Evolutionary conservation across 305 asterid genomes (phyloP).

Genomic region (Fraxinus sp.): DNA sequence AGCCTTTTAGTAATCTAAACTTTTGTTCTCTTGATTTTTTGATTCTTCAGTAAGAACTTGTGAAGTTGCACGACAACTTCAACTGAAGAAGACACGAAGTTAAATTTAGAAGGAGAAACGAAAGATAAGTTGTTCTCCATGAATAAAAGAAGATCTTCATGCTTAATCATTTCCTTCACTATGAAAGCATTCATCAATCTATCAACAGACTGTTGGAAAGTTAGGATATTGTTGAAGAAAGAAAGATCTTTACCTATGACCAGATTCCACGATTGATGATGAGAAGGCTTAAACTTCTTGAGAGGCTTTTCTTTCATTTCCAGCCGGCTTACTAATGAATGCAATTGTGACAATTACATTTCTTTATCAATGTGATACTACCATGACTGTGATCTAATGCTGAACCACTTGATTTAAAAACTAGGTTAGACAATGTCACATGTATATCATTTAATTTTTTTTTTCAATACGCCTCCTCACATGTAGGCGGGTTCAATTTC

Average conservation of each 20-base stretch:
- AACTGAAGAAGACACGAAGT: not conserved
- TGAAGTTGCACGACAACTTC: conserved; percentile 9
- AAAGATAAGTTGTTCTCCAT: not conserved
- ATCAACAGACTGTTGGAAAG: not conserved
- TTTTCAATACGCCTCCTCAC: not conserved
- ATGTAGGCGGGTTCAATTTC: not conserved
- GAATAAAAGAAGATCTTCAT: not conserved
- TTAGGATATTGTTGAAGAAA: not conserved
- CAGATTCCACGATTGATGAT: not conserved
- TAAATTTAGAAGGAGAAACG: not conserved
- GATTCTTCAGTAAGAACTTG: conserved; percentile 5
- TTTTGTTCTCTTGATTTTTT: not conserved
- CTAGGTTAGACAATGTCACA: not conserved
- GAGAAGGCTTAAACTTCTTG: not conserved
- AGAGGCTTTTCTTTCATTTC: not conserved
- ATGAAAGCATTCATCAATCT: not conserved
- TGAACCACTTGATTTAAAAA: not conserved
- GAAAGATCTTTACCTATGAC: not conserved
- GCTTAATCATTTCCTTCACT: not conserved
- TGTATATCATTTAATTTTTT: not conserved
- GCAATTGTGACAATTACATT: not conserved
- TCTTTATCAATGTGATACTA: not conserved
- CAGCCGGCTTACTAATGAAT: not conserved
- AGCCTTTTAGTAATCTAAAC: not conserved
- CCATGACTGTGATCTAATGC: not conserved